phyloP scores from a whole-genome alignment of 2,329 filamentous ascomycete species.

The Fusarium sterilihyphosum region DNA sequence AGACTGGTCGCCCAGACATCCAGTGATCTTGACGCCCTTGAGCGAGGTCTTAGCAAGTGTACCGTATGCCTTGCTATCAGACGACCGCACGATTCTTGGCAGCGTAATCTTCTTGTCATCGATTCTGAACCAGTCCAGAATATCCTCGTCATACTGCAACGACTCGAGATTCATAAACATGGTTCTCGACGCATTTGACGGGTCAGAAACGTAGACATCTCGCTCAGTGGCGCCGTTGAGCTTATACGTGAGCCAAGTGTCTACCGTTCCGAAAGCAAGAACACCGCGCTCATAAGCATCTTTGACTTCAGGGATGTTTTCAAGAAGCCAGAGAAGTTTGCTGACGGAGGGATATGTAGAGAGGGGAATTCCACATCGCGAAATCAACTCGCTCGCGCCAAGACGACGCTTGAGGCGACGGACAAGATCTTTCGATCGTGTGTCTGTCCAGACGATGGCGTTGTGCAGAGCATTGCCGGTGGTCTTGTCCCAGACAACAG shows the following conservation, averaged over 20 bases:
- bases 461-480: constrained; percentile 83
- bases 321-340: constrained; percentile 81
- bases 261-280: constrained; percentile 82
- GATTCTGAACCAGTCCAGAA: constrained; percentile 79
- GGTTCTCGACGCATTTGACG: constrained; percentile 81
- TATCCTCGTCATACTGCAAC: constrained; percentile 76
- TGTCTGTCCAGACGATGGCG: constrained; percentile 87
- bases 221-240: constrained; percentile 75
- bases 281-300: constrained; percentile 76
- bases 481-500: constrained; percentile 80
- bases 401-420: constrained; percentile 74
- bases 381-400: constrained; percentile 72
- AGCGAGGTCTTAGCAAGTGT: constrained; percentile 68
- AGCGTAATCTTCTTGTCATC: constrained; percentile 75
- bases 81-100: constrained; percentile 81
- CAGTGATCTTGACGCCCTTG: constrained; percentile 75
- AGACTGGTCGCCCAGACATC: constrained; percentile 84
- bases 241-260: constrained; percentile 83
- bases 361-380: constrained; percentile 78
- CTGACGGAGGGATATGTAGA: constrained; percentile 85
- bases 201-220: constrained; percentile 78
- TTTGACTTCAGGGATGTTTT: constrained; percentile 72
- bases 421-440: constrained; percentile 76
- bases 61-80: constrained; percentile 76
- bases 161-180: constrained; percentile 89